Evolutionary conservation across 768 basidiomycete species (phyloP).

Genomic region (Rhizopogon salebrosus): DNA sequence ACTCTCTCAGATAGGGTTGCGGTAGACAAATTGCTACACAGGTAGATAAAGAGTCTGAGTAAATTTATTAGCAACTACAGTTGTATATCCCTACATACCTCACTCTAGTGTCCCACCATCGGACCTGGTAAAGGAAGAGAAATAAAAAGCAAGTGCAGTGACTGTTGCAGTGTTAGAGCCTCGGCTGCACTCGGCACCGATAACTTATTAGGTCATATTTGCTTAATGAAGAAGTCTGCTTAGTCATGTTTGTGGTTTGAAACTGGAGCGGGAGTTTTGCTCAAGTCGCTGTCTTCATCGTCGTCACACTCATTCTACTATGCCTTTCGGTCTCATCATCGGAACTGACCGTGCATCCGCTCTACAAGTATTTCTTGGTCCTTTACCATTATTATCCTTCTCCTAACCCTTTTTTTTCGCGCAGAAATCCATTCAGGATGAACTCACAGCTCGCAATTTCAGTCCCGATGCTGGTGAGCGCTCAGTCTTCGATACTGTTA

Average conservation of each 20-base stretch:
- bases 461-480: constrained; percentile 70
- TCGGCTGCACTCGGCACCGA: too few relatives aligned
- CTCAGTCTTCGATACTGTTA: constrained; percentile 8
- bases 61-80: too few relatives aligned
- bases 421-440: constrained; percentile 76
- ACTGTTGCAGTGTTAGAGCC: too few relatives aligned
- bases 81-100: too few relatives aligned
- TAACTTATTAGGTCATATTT: too few relatives aligned
- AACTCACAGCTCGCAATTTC: constrained; percentile 69
- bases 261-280: neutral
- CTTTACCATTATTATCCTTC: neutral
- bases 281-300: constrained; percentile 21
- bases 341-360: constrained; percentile 70
- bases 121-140: too few relatives aligned
- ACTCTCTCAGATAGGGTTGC: too few relatives aligned
- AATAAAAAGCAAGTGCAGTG: too few relatives aligned
- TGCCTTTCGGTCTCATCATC: constrained; percentile 75
- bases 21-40: too few relatives aligned
- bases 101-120: too few relatives aligned
- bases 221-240: neutral
- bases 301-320: constrained; percentile 23
- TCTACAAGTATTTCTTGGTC: constrained; percentile 50
- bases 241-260: constrained; percentile 2
- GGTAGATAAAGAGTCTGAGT: too few relatives aligned
- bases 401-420: constrained; percentile 10